Base-by-base conservation (phyloP, 1,284 basidiomycete species). In the Abortiporus biennis region DNA sequence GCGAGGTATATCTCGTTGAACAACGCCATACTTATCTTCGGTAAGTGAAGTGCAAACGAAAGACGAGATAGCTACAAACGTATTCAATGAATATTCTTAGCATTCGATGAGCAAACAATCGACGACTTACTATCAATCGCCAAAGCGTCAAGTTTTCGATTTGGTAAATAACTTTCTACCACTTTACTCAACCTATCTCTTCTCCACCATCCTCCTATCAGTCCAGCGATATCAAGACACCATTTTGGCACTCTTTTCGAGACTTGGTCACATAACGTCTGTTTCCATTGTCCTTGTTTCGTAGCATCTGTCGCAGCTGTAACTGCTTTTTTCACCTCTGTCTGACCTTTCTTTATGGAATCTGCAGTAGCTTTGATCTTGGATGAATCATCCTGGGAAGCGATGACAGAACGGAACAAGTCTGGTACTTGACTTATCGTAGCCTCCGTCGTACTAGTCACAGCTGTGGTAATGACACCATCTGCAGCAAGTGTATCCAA, bases 1-100 rank as follows among this genome's bases (percentile, higher is more conserved):
- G 42, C 77, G 77, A 0, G 89, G 85, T 20, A 90, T 88, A 55
- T 91, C 86, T 4, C 84, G 70, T 57, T 92, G 90, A 5, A 90
- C 85, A 36, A 83, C 76, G 9, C 90, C 90, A 53, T 85, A 91
- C 20, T 74, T 69, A 61, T 93, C 90, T 59, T 92, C 89, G 1
- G 68, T 68, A 23, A 92, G 63, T 4, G 89, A 92, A 1, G 79
- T 76, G 44, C 80, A 80, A 3, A 76, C 68, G n/a, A 92, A 66
- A 37, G 74, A 71, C 0, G 82, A 76, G 1, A 92, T 65, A 4
- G 79, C 90, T 92, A 52, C 2, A 39, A 20, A 13, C 9, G 36
- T 22, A 15, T 20, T 13, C 36, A 15, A 22, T 9, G 6, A 5
- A 23, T 23, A 23, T 16, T 9, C 27, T 8, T 29, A 9, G 19